These are phyloP conservation scores for Fusarium solani-melongenae DNA, from an alignment of 2,329 filamentous ascomycete genomes.

Conservation along the genomic window DNA sequence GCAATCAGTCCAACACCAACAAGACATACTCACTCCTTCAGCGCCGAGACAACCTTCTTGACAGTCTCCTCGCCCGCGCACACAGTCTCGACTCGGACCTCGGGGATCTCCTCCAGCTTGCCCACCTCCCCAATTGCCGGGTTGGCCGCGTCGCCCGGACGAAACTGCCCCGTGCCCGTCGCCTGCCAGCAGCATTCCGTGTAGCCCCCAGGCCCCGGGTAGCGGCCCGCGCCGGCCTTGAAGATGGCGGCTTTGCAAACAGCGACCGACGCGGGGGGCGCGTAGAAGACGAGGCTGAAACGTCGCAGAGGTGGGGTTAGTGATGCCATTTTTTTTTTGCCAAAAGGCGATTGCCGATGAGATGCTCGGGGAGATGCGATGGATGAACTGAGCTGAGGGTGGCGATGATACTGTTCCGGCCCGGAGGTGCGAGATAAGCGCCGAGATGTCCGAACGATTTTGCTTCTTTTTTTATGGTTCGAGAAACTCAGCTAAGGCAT, in stretches of 20 bases:
- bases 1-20: neutral
- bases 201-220: slow-evolving; percentile 62
- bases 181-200: slow-evolving; percentile 65
- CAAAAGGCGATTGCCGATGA: neutral
- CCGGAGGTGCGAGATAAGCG: slow-evolving; percentile 2
- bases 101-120: slow-evolving; percentile 67
- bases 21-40: slow-evolving; percentile 65
- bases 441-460: neutral
- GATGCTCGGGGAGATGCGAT: neutral
- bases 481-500: neutral
- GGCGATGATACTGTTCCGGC: slow-evolving; percentile 7
- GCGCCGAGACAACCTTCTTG: slow-evolving; percentile 67
- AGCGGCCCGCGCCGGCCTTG: slow-evolving; percentile 66
- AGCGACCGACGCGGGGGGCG: slow-evolving; percentile 56
- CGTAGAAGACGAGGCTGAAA: slow-evolving; percentile 62
- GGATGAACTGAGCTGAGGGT: neutral
- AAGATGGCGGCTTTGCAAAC: slow-evolving; percentile 67
- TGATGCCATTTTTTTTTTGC: slow-evolving; percentile 24
- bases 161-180: slow-evolving; percentile 72
- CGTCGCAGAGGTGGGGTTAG: slow-evolving; percentile 13
- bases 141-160: slow-evolving; percentile 69
- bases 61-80: slow-evolving; percentile 69
- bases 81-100: slow-evolving; percentile 72
- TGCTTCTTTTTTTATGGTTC: slow-evolving; percentile 12
- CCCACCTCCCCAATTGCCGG: slow-evolving; percentile 71